Percentiles rank a stretch among this genome's conserved stretches.
Conservation (phyloP, 139 green algal genomes). For the Chlorella sp. region DNA sequence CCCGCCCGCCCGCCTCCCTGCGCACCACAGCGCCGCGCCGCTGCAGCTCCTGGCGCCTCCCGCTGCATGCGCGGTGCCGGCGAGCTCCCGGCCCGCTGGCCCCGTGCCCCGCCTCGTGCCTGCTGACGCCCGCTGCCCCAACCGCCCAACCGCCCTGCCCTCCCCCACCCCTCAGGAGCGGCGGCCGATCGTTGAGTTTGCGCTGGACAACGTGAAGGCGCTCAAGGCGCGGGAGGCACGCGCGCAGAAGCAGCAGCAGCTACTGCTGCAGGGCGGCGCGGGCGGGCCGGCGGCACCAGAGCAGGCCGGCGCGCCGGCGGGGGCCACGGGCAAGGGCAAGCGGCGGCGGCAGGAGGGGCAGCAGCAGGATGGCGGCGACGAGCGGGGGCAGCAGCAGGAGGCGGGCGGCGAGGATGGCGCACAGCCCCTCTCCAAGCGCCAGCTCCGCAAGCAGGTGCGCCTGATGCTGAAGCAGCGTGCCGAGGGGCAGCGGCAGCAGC, state of each 20-base stretch:
- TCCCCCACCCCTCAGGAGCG: conserved; percentile 17
- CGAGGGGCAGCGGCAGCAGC: conserved; percentile 12
- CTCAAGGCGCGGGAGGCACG: conserved; percentile 42
- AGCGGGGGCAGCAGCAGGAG: conserved; percentile 2
- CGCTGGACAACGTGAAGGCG: conserved; percentile 81
- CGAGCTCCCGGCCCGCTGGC: too few relatives aligned
- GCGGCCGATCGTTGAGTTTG: conserved; percentile 91
- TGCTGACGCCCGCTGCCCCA: background rate
- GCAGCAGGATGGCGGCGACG: background rate
- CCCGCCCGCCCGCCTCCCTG: background rate
- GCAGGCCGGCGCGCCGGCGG: background rate
- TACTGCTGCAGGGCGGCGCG: background rate
- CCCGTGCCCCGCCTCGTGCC: too few relatives aligned
- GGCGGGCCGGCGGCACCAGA: background rate
- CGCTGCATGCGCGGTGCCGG: too few relatives aligned
- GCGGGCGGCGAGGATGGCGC: background rate
- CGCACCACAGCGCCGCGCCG: background rate
- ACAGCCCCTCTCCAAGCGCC: conserved; percentile 32
- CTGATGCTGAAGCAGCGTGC: conserved; percentile 35
- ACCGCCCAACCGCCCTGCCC: background rate
- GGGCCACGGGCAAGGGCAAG: background rate
- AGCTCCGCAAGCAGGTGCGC: conserved; percentile 28
- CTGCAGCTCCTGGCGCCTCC: background rate
- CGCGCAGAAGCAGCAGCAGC: conserved; percentile 12
- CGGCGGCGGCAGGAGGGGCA: background rate